Evolutionary conservation across 2,329 filamentous ascomycete genomes (phyloP).

Genomic region (Thielaviopsis punctulata): DNA sequence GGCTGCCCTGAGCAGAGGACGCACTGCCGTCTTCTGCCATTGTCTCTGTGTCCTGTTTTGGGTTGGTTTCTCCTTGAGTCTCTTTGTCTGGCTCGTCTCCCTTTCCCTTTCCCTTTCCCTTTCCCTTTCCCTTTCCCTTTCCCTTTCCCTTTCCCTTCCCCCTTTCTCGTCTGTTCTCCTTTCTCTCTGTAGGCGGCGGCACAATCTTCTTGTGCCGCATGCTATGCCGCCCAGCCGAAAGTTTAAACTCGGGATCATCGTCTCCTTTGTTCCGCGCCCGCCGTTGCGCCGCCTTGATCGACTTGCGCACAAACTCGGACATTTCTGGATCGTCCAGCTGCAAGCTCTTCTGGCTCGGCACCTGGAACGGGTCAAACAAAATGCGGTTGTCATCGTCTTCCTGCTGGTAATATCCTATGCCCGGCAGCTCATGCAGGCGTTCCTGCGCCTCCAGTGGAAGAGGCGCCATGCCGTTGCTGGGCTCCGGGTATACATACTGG

Average conservation of each 20-base stretch:
- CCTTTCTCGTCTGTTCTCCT: no score
- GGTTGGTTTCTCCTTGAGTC: neutral
- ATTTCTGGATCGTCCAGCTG: slow-evolving; percentile 28
- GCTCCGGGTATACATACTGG: slow-evolving; percentile 29
- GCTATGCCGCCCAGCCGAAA: neutral
- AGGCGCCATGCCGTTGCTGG: slow-evolving; percentile 25
- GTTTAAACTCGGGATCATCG: slow-evolving; percentile 38
- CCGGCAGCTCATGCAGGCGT: slow-evolving; percentile 27
- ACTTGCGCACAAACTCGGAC: slow-evolving; percentile 38
- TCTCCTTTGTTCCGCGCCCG: slow-evolving; percentile 31
- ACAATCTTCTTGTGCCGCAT: neutral
- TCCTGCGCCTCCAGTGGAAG: slow-evolving; percentile 13
- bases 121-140: neutral
- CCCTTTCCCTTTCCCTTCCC: neutral
- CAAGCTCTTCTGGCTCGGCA: slow-evolving; percentile 29
- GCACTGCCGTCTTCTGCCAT: neutral
- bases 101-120: neutral
- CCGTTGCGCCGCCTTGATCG: slow-evolving; percentile 34
- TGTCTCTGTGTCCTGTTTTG: neutral
- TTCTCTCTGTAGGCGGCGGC: neutral
- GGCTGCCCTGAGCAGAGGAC: no score
- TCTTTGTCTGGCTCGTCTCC: neutral
- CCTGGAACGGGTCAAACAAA: slow-evolving; percentile 41
- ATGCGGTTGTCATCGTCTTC: slow-evolving; percentile 40
- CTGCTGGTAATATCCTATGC: slow-evolving; percentile 44